phyloP scores from a whole-genome alignment of 2,329 filamentous ascomycete genomes.

The Trichoderma pleuroti region DNA sequence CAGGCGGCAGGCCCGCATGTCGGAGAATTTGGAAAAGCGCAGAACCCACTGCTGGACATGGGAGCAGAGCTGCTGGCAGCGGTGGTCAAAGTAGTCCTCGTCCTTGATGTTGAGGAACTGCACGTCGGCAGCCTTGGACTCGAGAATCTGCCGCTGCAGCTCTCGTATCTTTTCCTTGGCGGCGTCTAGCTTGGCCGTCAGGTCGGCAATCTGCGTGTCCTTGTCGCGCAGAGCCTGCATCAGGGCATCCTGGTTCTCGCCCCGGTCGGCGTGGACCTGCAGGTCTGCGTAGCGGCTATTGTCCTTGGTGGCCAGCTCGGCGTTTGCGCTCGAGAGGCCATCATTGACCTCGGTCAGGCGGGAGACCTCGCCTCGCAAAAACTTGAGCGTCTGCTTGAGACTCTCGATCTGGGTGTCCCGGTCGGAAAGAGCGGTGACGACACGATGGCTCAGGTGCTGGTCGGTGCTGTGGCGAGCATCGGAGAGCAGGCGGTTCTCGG shows the following conservation, averaged over 20 bases:
- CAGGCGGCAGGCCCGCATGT: conserved; percentile 80
- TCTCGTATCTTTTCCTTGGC: conserved; percentile 61
- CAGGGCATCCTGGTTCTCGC: conserved; percentile 58
- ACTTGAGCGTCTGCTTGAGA: conserved; percentile 73
- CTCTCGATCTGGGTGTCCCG: conserved; percentile 84
- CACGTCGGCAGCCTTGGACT: conserved; percentile 57
- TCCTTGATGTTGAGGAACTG: conserved; percentile 77
- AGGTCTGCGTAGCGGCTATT: conserved; percentile 66
- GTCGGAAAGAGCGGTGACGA: conserved; percentile 69
- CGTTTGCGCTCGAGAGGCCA: conserved; percentile 72
- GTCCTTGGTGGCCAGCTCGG: conserved; percentile 71
- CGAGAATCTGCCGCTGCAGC: conserved; percentile 53
- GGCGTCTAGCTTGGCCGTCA: conserved; percentile 73
- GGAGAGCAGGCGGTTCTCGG: conserved; percentile 77
- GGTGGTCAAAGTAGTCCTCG: conserved; percentile 92
- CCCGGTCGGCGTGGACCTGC: conserved; percentile 65
- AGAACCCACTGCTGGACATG: conserved; percentile 97
- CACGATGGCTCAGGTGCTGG: conserved; percentile 59
- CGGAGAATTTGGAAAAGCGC: conserved; percentile 96
- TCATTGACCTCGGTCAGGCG: conserved; percentile 81
- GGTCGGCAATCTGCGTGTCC: conserved; percentile 74
- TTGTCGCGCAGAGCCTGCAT: conserved; percentile 70
- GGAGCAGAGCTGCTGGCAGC: conserved; percentile 90
- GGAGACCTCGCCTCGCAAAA: conserved; percentile 76
- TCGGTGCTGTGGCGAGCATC: conserved; percentile 71